Base-by-base conservation (phyloP, 768 basidiomycete genomes). In the Royoungia palumana region DNA sequence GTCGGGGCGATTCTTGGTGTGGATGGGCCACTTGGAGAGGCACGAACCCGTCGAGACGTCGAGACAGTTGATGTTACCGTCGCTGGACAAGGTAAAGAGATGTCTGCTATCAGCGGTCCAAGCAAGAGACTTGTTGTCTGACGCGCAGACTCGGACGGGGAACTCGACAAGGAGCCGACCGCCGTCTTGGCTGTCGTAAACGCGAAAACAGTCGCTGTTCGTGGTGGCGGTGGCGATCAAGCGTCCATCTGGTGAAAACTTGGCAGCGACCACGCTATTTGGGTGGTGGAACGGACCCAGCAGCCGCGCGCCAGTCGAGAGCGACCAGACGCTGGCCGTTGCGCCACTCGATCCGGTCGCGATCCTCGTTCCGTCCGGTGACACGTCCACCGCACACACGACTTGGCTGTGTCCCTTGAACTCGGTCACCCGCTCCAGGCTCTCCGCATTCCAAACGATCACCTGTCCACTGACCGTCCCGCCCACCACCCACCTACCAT, bases 281-380 rank as follows among this genome's bases (percentile, higher is more conserved):
- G 3, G 4, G n/a, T 27, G 40, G 5, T 11, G 25, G 14, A 40
- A 45, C 0, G 54, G 54, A 1, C 41, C 30, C 0, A 57, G 35
- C 8, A 57, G n/a, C 17, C 40, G 41, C 27, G 43, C 24, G 10
- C 51, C 39, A 36, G 57, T 44, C 8, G 9, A 20, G 20, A 50
- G 19, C n/a, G 40, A 41, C 40, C 40, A 41, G 40, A 41, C n/a
- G 10, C 25, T 27, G 24, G 12, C 40, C 5, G 25, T 27, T 25
- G 30, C 30, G 6, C 30, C 30, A 14, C 30, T 14, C 4, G 30
- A 32, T 14, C 30, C 55, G 10, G 45, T 49, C 6, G 45, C 47
- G 6, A 58, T 41, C 4, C 32, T 44, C 3, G 56, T 49, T 25
- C 30, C 44, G 8, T 57, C 47, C 14, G 55, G 44, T 0, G 56